Evolutionary conservation across 495 filamentous ascomycete species (phyloP).

Genomic region (Penicillium daleae): DNA sequence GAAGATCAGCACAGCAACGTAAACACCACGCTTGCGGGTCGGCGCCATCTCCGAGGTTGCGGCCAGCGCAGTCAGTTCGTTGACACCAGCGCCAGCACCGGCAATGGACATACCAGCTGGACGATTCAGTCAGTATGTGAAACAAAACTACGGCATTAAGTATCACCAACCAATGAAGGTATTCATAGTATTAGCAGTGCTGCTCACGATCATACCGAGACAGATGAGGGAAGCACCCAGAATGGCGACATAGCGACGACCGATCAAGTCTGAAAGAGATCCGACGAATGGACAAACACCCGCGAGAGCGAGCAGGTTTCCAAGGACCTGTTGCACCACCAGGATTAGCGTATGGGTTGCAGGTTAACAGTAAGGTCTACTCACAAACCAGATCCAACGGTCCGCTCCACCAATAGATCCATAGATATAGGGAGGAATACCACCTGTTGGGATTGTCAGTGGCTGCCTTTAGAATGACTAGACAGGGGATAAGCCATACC

Average conservation of each 20-base stretch:
- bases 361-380: slow-evolving; percentile 9
- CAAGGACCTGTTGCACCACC: slow-evolving; percentile 48
- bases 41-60: slow-evolving; percentile 72
- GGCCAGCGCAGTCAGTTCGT: slow-evolving; percentile 70
- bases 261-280: slow-evolving; percentile 68
- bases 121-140: slow-evolving; percentile 32
- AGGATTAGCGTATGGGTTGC: slow-evolving; percentile 1
- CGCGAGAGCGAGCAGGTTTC: slow-evolving; percentile 67
- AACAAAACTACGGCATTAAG: slow-evolving; percentile 12
- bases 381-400: slow-evolving; percentile 72
- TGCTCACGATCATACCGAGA: slow-evolving; percentile 67
- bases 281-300: slow-evolving; percentile 75
- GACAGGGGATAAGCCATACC: slow-evolving; percentile 34
- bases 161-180: slow-evolving; percentile 63
- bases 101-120: slow-evolving; percentile 64
- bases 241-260: slow-evolving; percentile 69
- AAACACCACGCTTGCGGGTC: slow-evolving; percentile 66
- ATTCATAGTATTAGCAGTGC: slow-evolving; percentile 68
- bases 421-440: slow-evolving; percentile 68
- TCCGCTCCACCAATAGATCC: slow-evolving; percentile 65
- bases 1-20: slow-evolving; percentile 68
- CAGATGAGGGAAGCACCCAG: slow-evolving; percentile 61
- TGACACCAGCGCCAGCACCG: slow-evolving; percentile 65
- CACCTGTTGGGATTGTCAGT: slow-evolving; percentile 40
- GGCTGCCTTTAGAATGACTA: neutral